phyloP scores from a whole-genome alignment of 768 basidiomycete species.

The Kwoniella sp. region DNA sequence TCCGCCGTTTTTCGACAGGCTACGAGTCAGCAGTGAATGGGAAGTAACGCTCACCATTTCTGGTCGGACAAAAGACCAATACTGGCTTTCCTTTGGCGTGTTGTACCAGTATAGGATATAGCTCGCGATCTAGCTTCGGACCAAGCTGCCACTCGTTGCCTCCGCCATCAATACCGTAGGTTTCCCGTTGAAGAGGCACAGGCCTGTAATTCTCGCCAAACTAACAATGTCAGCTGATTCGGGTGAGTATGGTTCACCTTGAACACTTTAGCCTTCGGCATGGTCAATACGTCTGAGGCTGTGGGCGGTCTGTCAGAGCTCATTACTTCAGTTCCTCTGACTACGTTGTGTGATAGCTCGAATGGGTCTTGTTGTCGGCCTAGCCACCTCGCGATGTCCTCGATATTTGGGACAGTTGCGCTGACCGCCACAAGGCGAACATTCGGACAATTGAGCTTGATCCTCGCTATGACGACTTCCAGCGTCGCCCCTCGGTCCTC shows the following conservation, averaged over 20 bases:
- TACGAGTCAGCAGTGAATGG: constrained; percentile 6
- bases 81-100: constrained; percentile 80
- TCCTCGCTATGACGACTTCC: constrained; percentile 91
- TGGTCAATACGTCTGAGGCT: constrained; percentile 10
- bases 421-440: constrained; percentile 87
- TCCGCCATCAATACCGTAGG: constrained; percentile 68
- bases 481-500: constrained; percentile 88
- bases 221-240: constrained; percentile 57
- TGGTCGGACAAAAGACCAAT: constrained; percentile 82
- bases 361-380: constrained; percentile 53
- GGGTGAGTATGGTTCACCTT: constrained; percentile 60
- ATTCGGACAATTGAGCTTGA: constrained; percentile 71
- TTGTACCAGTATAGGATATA: constrained; percentile 72
- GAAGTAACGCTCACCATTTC: constrained; percentile 66
- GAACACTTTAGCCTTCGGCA: constrained; percentile 64
- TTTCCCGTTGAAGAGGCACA: constrained; percentile 72
- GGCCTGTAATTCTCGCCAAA: constrained; percentile 93
- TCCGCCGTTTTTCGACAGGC: constrained; percentile 64
- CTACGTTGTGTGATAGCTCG: constrained; percentile 21
- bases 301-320: neutral
- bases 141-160: constrained; percentile 79
- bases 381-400: constrained; percentile 88
- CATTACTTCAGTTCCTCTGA: constrained; percentile 40
- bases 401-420: constrained; percentile 87
- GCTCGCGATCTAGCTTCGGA: constrained; percentile 68